Percentiles rank a stretch among this genome's conserved stretches.
phyloP scores from a whole-genome alignment of 495 filamentous ascomycete genomes.

The Lasiosphaeria hispida region DNA sequence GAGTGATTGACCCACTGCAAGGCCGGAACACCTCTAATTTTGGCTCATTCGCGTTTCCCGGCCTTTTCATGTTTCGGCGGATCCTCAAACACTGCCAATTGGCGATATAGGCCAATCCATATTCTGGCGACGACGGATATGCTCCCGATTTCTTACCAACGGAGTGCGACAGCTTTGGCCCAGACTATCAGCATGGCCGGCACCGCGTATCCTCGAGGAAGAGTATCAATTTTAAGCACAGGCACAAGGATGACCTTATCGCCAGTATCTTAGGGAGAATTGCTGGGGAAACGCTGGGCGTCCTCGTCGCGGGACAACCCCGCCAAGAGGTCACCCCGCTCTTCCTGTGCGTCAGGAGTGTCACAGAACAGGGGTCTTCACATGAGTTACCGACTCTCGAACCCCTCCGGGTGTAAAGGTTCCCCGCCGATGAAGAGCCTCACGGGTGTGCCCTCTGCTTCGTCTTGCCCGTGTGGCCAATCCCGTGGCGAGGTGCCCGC shows the following conservation, averaged over 20 bases:
- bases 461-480: slow-evolving; percentile 30
- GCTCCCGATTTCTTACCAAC: too few species aligned
- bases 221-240: neutral
- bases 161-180: too few species aligned
- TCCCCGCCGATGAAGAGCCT: slow-evolving; percentile 25
- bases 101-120: too few species aligned
- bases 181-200: too few species aligned
- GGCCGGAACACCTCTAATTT: too few species aligned
- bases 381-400: slow-evolving; percentile 20
- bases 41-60: too few species aligned
- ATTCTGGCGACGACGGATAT: too few species aligned
- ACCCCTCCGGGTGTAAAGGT: slow-evolving; percentile 16
- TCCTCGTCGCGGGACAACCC: slow-evolving; percentile 3
- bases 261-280: neutral
- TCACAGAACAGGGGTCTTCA: slow-evolving; percentile 47
- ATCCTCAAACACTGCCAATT: too few species aligned
- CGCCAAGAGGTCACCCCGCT: slow-evolving; percentile 11
- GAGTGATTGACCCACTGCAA: too few species aligned
- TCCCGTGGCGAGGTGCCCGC: slow-evolving; percentile 24
- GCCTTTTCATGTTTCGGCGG: too few species aligned
- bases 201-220: too few species aligned
- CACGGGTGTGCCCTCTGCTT: slow-evolving; percentile 23
- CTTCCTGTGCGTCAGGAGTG: slow-evolving; percentile 43
- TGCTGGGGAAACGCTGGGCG: neutral
- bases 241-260: neutral